Conservation (phyloP, 75 land plant genomes). For the Selaginella moellendorffii region DNA sequence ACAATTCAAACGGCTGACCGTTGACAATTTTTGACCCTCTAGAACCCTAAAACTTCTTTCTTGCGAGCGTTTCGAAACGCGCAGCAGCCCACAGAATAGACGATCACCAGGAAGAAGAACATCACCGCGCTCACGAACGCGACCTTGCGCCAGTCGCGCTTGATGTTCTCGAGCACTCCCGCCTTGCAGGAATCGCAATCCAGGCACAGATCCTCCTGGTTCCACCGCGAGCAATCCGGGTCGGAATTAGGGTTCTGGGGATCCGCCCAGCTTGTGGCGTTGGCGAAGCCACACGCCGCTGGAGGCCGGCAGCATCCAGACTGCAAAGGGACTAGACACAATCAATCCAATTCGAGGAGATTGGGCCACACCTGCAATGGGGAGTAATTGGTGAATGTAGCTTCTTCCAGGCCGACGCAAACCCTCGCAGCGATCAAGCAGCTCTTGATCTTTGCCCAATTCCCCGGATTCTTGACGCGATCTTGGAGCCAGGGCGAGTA, state of each 20-base stretch:
- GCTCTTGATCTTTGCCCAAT: slow-evolving; percentile 38
- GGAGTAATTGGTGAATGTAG: slow-evolving; percentile 30
- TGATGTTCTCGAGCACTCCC: slow-evolving; percentile 44
- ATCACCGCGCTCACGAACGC: slow-evolving; percentile 41
- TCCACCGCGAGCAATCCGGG: slow-evolving; percentile 50
- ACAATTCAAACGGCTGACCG: too few species aligned
- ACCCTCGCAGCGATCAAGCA: slow-evolving; percentile 41
- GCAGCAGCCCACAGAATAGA: slow-evolving; percentile 60
- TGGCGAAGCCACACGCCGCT: slow-evolving; percentile 31
- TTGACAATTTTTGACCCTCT: too few species aligned
- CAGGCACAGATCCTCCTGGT: slow-evolving; percentile 27
- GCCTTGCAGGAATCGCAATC: slow-evolving; percentile 59
- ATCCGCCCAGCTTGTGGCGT: slow-evolving; percentile 6
- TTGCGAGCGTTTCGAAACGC: slow-evolving; percentile 44
- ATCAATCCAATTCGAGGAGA: background rate
- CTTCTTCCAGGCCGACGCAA: slow-evolving; percentile 28
- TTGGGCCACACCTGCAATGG: slow-evolving; percentile 23
- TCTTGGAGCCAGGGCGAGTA: slow-evolving; percentile 45
- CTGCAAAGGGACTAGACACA: slow-evolving; percentile 15
- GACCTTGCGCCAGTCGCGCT: slow-evolving; percentile 50
- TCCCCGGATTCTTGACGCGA: slow-evolving; percentile 15
- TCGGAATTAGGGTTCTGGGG: slow-evolving; percentile 15
- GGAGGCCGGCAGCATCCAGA: slow-evolving; percentile 72
- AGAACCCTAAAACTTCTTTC: background rate
- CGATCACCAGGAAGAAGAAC: slow-evolving; percentile 46